These are phyloP conservation scores for Miamiensis avidus DNA, from an alignment of 169 alveolate species.

Conservation along the genomic window DNA sequence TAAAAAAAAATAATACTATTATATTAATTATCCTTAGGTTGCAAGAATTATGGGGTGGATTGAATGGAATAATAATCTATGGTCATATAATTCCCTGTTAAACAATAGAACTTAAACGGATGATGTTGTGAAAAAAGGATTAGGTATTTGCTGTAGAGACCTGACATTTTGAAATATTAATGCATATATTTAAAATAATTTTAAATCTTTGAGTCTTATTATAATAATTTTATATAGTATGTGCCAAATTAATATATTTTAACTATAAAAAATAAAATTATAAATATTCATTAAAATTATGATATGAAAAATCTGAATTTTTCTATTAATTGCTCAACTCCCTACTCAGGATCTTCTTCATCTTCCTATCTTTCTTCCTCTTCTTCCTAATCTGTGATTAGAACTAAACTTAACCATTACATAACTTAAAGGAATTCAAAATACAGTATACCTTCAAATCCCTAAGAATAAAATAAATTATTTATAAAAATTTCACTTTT, in stretches of 20 bases:
- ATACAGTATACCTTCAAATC: conserved; percentile 47
- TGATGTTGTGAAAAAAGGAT: conserved; percentile 6
- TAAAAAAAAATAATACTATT: too few species aligned
- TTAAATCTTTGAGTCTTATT: too few species aligned
- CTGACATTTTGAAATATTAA: neutral
- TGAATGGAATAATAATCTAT: conserved; percentile 28
- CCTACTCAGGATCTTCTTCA: conserved; percentile 33
- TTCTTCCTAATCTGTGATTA: conserved; percentile 37
- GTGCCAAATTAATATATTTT: too few species aligned
- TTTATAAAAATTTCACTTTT: neutral
- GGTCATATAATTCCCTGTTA: conserved; percentile 30
- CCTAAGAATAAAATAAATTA: neutral
- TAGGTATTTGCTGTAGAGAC: conserved; percentile 22
- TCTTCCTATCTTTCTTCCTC: conserved; percentile 14
- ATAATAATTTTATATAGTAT: too few species aligned
- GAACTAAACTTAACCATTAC: conserved; percentile 45
- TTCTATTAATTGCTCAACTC: conserved; percentile 17
- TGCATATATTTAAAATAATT: neutral
- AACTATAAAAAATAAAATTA: too few species aligned
- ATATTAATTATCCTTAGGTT: neutral
- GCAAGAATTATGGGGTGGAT: conserved; percentile 56
- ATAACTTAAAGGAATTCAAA: conserved; percentile 44
- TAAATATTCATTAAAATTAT: neutral
- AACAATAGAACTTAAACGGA: neutral
- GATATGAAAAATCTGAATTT: conserved; percentile 14